phyloP scores from a whole-genome alignment of 345 rosid genomes.

The Boechera divaricarpa region DNA sequence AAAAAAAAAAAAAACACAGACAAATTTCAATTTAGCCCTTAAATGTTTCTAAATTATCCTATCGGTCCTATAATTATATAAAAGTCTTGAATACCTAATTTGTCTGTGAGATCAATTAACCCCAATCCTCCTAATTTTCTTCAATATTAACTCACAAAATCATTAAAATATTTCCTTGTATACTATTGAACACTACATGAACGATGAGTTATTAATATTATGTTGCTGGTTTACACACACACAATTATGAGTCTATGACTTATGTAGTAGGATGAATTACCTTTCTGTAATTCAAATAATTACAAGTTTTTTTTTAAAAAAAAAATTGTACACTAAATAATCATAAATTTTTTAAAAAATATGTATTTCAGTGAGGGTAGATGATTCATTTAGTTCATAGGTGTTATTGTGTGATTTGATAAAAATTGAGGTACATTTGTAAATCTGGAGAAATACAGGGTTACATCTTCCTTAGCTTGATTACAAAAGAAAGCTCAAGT shows the following conservation, averaged over 20 bases:
- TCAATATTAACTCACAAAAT: no score
- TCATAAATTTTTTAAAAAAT: background rate
- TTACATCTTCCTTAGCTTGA: background rate
- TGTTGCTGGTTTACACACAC: no score
- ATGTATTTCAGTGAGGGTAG: background rate
- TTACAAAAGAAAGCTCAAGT: slow-evolving; percentile 21
- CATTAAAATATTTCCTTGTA: no score
- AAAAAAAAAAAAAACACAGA: background rate
- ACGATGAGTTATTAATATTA: no score
- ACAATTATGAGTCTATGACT: no score
- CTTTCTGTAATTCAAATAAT: background rate
- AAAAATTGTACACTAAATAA: background rate
- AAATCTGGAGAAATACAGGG: background rate
- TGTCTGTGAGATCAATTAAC: background rate
- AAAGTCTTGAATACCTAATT: background rate
- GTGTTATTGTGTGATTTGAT: background rate
- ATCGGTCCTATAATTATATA: background rate
- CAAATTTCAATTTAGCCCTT: slow-evolving; percentile 5
- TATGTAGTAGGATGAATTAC: background rate
- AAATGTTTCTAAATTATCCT: background rate
- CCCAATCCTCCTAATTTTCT: background rate
- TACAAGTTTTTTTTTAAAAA: background rate
- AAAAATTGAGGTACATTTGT: background rate
- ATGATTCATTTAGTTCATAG: background rate
- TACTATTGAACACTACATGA: no score